A percentile compares a stretch with the other conserved stretches of the same genome.
These are phyloP conservation scores for Rosa chinensis DNA, from an alignment of 306 rosid genomes.

Conservation along the genomic window DNA sequence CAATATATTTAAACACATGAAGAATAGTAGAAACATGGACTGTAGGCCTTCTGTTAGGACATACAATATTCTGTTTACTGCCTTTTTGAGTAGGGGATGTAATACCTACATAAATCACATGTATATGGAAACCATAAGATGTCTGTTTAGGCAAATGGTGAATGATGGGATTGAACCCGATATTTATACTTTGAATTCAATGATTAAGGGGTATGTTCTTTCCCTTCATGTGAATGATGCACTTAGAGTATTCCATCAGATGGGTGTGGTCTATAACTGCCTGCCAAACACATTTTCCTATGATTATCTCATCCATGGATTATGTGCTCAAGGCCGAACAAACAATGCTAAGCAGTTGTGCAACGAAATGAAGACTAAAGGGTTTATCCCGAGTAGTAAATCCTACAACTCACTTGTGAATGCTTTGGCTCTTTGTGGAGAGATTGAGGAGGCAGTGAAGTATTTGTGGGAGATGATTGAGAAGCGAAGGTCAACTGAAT, in stretches of 20 bases:
- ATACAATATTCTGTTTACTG: constrained; percentile 74
- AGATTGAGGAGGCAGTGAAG: constrained; percentile 63
- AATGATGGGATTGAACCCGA: constrained; percentile 78
- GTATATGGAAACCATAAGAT: constrained; percentile 76
- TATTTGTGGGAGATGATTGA: constrained; percentile 86
- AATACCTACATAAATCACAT: constrained; percentile 70
- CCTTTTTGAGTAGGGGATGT: constrained; percentile 69
- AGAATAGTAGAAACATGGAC: constrained; percentile 42
- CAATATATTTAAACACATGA: constrained; percentile 78
- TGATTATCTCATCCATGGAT: constrained; percentile 83
- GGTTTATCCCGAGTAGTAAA: constrained; percentile 60
- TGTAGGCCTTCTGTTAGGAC: constrained; percentile 81
- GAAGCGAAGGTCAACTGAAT: constrained; percentile 57
- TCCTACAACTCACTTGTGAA: constrained; percentile 83
- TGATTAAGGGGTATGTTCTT: constrained; percentile 92
- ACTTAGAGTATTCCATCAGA: constrained; percentile 77
- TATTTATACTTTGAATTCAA: constrained; percentile 64
- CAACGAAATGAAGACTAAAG: constrained; percentile 70
- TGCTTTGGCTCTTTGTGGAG: constrained; percentile 84
- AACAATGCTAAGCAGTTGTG: constrained; percentile 67
- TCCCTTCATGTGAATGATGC: constrained; percentile 88
- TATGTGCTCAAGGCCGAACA: constrained; percentile 92
- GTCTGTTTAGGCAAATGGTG: constrained; percentile 82
- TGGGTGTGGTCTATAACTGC: constrained; percentile 71
- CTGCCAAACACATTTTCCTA: constrained; percentile 72